Evolutionary conservation across 1,284 basidiomycete species (phyloP), one percentile per base, ranked within the genome.

Genomic region (Vanrija pseudolonga): DNA sequence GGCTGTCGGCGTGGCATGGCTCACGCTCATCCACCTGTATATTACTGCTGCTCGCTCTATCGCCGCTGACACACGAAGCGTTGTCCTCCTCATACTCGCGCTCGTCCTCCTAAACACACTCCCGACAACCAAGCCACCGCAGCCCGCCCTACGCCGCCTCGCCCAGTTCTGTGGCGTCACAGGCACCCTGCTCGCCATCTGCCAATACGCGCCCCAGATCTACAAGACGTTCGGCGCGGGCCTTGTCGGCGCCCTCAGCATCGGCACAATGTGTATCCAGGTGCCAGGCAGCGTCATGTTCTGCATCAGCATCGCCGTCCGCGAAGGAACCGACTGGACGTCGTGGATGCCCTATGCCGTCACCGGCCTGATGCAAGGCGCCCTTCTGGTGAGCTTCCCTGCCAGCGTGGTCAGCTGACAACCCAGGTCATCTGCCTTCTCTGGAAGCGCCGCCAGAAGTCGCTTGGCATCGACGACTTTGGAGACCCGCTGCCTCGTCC

Each of bases 221-320:
- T 65, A 82, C 22, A 85, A 88, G 63, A 98, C 94, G 1, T 92
- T 87, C 64, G 77, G 78, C 7, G 78, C 83, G 38, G 86, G 86
- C 65, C 82, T 94, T 7, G 94, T 98, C 8, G 94, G 93, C 11
- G 91, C 92, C 1, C 80, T 98, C 20, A 93, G 88, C 64, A 88
- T 98, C 60, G 87, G 86, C 2, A 96, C 91, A 83, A 97, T 98
- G 95, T 50, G 61, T 44, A 87, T 98, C 20, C 94, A 98, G 76
- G 91, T 86, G 7, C 95, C 95, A 0, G 95, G 95, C 3, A 88
- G 89, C 1, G 80, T 91, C 19, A 74, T 93, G 38, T 97, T 98
- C 84, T 88, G 93, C 14, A 71, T 88, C 39, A 90, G 88, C 57
- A 87, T 96, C 59, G 87, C 86, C 9, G 73, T 89, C n/a, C 77